These are phyloP conservation scores for Microbotryomycetes sp. DNA, from an alignment of 1,284 basidiomycete species.

Conservation along the genomic window DNA sequence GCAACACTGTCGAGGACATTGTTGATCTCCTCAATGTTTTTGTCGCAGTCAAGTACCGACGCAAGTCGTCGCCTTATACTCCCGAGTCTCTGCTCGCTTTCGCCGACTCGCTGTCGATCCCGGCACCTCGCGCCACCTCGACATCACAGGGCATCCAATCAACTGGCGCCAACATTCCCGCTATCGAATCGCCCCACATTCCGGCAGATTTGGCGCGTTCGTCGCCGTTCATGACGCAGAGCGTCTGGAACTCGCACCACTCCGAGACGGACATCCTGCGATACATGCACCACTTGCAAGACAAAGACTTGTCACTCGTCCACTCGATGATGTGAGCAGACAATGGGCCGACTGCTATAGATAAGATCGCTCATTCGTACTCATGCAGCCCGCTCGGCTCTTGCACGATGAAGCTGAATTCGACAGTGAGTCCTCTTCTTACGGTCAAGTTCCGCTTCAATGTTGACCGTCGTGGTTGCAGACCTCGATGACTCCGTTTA, in stretches of 20 bases:
- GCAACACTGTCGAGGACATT: conserved; percentile 55
- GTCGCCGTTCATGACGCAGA: conserved; percentile 70
- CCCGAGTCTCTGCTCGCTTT: conserved; percentile 41
- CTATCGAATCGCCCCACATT: conserved; percentile 41
- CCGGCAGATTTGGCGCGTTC: conserved; percentile 60
- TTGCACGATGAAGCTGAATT: conserved; percentile 67
- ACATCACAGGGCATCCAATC: conserved; percentile 21
- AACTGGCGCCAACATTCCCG: conserved; percentile 34
- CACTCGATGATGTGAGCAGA: conserved; percentile 79
- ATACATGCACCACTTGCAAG: conserved; percentile 77
- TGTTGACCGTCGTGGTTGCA: conserved; percentile 7
- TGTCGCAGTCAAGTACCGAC: conserved; percentile 44
- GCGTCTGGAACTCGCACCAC: conserved; percentile 82
- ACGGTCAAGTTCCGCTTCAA: not conserved
- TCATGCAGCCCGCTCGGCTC: conserved; percentile 62
- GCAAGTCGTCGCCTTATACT: conserved; percentile 30
- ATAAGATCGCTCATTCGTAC: too few relatives aligned
- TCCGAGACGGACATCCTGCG: conserved; percentile 97
- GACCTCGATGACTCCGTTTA: conserved; percentile 91
- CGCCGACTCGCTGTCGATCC: conserved; percentile 36
- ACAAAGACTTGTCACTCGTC: conserved; percentile 88
- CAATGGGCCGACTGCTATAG: too few relatives aligned
- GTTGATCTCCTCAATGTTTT: conserved; percentile 77
- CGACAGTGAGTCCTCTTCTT: conserved; percentile 47
- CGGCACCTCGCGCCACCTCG: conserved; percentile 19